Evolutionary conservation across 108 stramenopile species (phyloP).

Genomic region (Epipyxis sp.): DNA sequence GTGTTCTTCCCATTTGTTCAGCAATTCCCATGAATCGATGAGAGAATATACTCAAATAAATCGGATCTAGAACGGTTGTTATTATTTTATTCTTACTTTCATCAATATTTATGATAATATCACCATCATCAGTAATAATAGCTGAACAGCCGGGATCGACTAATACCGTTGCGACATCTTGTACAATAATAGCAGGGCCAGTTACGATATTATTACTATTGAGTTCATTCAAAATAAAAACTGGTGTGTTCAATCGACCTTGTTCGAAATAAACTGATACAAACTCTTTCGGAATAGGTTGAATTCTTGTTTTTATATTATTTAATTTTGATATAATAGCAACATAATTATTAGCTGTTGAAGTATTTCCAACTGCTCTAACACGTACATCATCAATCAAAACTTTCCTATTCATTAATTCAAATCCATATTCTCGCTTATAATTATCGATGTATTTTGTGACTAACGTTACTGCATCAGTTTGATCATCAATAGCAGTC

Average conservation of each 20-base stretch:
- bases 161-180: conserved; percentile 86
- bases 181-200: conserved; percentile 90
- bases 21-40: conserved; percentile 99
- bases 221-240: conserved; percentile 76
- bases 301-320: conserved; percentile 33
- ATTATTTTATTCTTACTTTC: not conserved
- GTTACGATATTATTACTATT: conserved; percentile 67
- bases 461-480: not conserved
- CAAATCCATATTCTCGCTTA: conserved; percentile 88
- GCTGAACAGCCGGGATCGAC: conserved; percentile 84
- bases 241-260: conserved; percentile 80
- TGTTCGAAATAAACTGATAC: conserved; percentile 77
- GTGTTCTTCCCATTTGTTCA: conserved; percentile 96
- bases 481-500: conserved; percentile 34
- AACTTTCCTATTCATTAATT: conserved; percentile 71
- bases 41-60: conserved; percentile 82
- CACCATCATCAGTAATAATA: conserved; percentile 76
- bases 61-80: conserved; percentile 66
- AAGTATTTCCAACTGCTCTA: conserved; percentile 63
- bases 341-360: conserved; percentile 22
- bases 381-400: conserved; percentile 93
- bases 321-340: not conserved
- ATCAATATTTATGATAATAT: conserved; percentile 76
- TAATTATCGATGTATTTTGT: conserved; percentile 66
- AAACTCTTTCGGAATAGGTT: conserved; percentile 39